Evolutionary conservation across 495 filamentous ascomycete species (phyloP), one percentile per base, ranked within the genome.

Genomic region (Tetracladium setigerum): DNA sequence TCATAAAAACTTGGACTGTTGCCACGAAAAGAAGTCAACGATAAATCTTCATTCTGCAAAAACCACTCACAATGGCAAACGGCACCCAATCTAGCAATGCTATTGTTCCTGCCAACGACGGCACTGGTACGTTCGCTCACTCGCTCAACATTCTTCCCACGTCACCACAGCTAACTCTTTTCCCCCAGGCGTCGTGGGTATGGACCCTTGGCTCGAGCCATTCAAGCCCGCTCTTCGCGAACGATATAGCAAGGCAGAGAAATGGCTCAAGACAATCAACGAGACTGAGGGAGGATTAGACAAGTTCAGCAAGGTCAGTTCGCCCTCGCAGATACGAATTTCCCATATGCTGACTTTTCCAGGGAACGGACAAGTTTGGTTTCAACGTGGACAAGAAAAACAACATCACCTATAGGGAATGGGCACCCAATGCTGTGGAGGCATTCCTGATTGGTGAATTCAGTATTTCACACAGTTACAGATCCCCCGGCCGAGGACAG

Each of bases 401-500:
- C 55, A 87, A 90, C 63, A 88, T 98, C 55, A 73, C 69, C 37
- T 98, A 98, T 67, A 79, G 86, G 54, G 92, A 98, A 78, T 98
- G 92, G 92, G 92, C 92, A 1, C 91, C 92, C 40, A 91, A 87
- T 69, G 90, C 87, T 42, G 64, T 79, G 16, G 66, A 83, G 55
- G 92, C 92, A 15, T 82, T 83, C 50, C 74, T 98, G n/a, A 84
- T 97, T 50, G 92, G 92, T 44, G 92, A 97, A 49, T 98, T 97
- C 71, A 98, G 89, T 95, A 61, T 53, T 62, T 56, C 30, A 44
- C 45, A 37, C 38, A 17, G 6, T 18, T 27, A 44, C 17, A 40
- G 15, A 57, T 49, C 32, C 33, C 54, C 57, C 24, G 27, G 35
- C 8, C 8, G 40, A 18, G 40, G 30, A 37, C 2, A 47, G 22